Evolutionary conservation across 2,329 filamentous ascomycete genomes (phyloP).

Genomic region (Cladosporium sp.): DNA sequence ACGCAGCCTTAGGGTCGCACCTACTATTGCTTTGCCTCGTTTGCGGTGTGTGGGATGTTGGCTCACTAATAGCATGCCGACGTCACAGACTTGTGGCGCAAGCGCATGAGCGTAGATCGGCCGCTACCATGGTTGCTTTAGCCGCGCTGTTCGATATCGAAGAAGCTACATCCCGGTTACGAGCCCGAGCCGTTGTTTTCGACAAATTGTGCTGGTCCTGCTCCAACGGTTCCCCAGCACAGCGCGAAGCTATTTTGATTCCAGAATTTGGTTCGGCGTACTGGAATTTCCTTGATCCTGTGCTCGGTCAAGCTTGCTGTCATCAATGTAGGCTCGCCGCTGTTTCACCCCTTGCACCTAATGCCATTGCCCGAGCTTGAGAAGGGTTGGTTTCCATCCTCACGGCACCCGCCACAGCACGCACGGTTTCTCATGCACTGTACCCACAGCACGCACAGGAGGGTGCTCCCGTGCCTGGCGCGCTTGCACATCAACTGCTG

Average conservation of each 20-base stretch:
- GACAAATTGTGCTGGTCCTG: slow-evolving; percentile 14
- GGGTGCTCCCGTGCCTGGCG: slow-evolving; percentile 25
- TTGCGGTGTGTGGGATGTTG: slow-evolving; percentile 10
- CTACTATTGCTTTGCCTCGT: slow-evolving; percentile 4
- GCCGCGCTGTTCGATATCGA: slow-evolving; percentile 15
- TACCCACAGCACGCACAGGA: slow-evolving; percentile 15
- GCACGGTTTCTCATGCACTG: slow-evolving; percentile 23
- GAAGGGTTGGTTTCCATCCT: slow-evolving; percentile 14
- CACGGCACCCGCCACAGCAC: slow-evolving; percentile 20
- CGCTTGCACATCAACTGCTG: slow-evolving; percentile 15
- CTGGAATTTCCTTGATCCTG: background rate
- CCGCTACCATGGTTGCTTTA: slow-evolving; percentile 12
- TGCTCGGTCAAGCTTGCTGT: background rate
- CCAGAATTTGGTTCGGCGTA: background rate
- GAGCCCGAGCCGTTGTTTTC: slow-evolving; percentile 3
- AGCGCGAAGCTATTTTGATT: background rate
- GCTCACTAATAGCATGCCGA: slow-evolving; percentile 19
- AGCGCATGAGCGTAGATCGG: slow-evolving; percentile 28
- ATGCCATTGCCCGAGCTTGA: slow-evolving; percentile 22
- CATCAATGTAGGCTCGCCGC: slow-evolving; percentile 13
- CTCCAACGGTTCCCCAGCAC: slow-evolving; percentile 14
- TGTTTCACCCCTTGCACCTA: slow-evolving; percentile 32
- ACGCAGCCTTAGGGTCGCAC: slow-evolving; percentile 8
- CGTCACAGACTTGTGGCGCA: slow-evolving; percentile 22
- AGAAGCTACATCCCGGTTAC: slow-evolving; percentile 14